phyloP scores from a whole-genome alignment of 371 early-diverging fungal species.

The Blakeslea trispora region DNA sequence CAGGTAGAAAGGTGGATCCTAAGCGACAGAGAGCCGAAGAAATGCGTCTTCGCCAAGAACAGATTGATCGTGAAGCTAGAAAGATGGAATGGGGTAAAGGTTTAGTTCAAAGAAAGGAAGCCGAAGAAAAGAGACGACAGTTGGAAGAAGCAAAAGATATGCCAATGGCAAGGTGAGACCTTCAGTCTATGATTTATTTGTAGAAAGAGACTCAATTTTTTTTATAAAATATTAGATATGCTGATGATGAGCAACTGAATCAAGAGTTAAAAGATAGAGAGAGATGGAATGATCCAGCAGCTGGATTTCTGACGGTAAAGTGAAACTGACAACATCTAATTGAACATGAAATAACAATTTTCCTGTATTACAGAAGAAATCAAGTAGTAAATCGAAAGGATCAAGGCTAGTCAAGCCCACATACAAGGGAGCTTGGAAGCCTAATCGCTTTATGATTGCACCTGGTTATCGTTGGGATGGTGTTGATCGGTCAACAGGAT shows the following conservation, averaged over 20 bases:
- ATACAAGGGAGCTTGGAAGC: constrained; percentile 70
- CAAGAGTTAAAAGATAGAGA: constrained; percentile 58
- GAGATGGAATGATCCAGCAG: constrained; percentile 74
- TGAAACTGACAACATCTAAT: no score
- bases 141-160: constrained; percentile 61
- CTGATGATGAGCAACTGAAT: constrained; percentile 66
- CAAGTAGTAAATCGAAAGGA: constrained; percentile 29
- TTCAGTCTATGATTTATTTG: background rate
- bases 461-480: constrained; percentile 95
- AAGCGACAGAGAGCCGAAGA: constrained; percentile 66
- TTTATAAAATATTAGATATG: constrained; percentile 45
- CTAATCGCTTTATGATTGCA: constrained; percentile 80
- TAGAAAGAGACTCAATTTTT: no score
- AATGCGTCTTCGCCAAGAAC: constrained; percentile 52
- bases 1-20: constrained; percentile 73
- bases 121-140: constrained; percentile 45
- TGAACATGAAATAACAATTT: no score
- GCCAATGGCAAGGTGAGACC: constrained; percentile 60
- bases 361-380: constrained; percentile 20
- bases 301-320: constrained; percentile 62
- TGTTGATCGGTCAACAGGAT: constrained; percentile 87
- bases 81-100: constrained; percentile 82
- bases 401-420: constrained; percentile 43
- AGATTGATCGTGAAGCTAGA: constrained; percentile 66
- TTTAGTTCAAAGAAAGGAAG: constrained; percentile 65